Conservation (phyloP, 768 basidiomycete species). For the Russula abietina region DNA sequence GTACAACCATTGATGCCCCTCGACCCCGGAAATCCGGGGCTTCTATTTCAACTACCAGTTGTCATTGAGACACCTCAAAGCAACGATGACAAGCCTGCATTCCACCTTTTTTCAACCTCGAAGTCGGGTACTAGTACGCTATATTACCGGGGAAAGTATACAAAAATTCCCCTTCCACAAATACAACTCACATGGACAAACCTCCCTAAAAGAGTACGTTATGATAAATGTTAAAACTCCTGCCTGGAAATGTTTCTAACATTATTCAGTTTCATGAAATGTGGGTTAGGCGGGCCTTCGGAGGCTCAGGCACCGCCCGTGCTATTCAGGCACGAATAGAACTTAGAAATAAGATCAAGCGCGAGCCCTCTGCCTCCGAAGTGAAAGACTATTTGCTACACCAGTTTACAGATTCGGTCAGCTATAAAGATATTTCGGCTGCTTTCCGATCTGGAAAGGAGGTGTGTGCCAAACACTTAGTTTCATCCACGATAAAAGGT, state of each 20-base stretch:
- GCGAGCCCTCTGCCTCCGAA: slow-evolving; percentile 9
- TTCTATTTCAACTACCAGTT: neutral
- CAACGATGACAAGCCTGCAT: neutral
- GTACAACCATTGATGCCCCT: neutral
- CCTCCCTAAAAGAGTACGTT: neutral
- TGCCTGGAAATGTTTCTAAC: neutral
- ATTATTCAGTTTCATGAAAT: neutral
- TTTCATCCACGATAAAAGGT: no score
- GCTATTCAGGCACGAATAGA: neutral
- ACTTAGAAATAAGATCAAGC: neutral
- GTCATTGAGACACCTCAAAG: neutral
- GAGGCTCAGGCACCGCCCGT: neutral
- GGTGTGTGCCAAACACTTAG: neutral
- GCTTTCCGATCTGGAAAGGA: neutral
- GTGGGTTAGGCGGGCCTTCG: neutral
- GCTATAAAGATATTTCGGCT: neutral
- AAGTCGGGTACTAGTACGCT: neutral
- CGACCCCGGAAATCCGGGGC: neutral
- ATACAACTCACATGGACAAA: neutral
- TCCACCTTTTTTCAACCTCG: neutral
- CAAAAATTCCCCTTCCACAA: neutral
- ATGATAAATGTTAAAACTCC: no score
- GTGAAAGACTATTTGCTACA: neutral
- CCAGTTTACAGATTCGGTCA: neutral
- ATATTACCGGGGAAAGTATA: neutral